A percentile compares a stretch with the other conserved stretches of the same genome.
phyloP scores from a whole-genome alignment of 169 alveolate genomes.

The Plasmodium yoelii region DNA sequence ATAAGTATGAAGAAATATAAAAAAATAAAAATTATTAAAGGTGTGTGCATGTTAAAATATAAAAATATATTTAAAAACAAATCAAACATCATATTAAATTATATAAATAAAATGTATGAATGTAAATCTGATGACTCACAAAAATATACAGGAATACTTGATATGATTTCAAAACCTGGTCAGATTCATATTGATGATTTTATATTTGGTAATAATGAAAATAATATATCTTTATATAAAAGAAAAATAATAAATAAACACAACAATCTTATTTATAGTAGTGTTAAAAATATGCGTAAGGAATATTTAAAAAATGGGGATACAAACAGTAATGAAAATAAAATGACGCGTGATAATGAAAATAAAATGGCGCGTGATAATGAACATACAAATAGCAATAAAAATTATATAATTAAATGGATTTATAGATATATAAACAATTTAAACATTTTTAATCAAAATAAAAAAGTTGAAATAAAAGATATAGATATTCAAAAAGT shows the following conservation, averaged over 20 bases:
- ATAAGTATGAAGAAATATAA: conserved; percentile 10
- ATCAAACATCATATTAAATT: not conserved
- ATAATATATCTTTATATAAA: not conserved
- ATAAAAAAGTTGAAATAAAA: not conserved
- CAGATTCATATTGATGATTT: conserved; percentile 43
- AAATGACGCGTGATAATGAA: too few species aligned
- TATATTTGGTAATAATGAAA: not conserved
- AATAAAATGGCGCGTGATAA: not conserved
- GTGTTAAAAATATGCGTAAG: conserved; percentile 6
- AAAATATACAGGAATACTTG: not conserved
- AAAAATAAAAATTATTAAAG: conserved; percentile 39
- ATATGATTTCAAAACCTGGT: conserved; percentile 9
- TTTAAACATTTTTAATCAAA: not conserved
- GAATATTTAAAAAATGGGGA: too few species aligned
- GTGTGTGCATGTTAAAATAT: conserved; percentile 24
- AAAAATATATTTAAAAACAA: conserved; percentile 4
- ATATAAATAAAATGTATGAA: not conserved
- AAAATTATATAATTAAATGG: conserved; percentile 28
- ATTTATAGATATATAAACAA: conserved; percentile 37
- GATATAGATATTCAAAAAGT: conserved; percentile 29
- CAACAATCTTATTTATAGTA: conserved; percentile 1
- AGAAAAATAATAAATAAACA: not conserved
- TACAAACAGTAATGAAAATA: too few species aligned
- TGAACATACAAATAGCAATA: not conserved
- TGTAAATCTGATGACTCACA: not conserved